phyloP scores from a whole-genome alignment of 2,329 filamentous ascomycete genomes.

The Exophiala aquamarina region DNA sequence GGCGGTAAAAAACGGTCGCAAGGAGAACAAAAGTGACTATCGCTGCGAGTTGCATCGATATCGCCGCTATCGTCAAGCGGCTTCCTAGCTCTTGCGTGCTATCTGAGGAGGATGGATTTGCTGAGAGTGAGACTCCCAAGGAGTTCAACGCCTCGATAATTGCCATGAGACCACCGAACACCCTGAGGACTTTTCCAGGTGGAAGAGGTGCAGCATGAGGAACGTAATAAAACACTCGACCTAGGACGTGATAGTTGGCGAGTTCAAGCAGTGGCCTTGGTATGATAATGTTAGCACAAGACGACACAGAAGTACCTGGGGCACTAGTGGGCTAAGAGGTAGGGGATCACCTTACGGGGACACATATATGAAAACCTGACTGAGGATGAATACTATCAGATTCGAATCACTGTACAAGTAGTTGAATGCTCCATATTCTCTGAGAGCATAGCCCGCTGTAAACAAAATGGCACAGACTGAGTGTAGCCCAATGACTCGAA shows the following conservation, averaged over 20 bases:
- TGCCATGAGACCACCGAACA: slow-evolving; percentile 48
- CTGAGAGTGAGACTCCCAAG: slow-evolving; percentile 49
- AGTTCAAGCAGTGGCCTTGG: slow-evolving; percentile 56
- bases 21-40: slow-evolving; percentile 24
- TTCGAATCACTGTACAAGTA: slow-evolving; percentile 40
- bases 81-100: slow-evolving; percentile 44
- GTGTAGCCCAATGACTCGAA: slow-evolving; percentile 56
- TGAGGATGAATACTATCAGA: slow-evolving; percentile 48
- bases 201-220: slow-evolving; percentile 58
- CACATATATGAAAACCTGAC: slow-evolving; percentile 40
- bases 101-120: slow-evolving; percentile 36
- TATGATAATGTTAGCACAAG: slow-evolving; percentile 9
- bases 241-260: slow-evolving; percentile 63
- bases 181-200: slow-evolving; percentile 47
- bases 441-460: slow-evolving; percentile 55
- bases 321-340: background rate
- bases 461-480: slow-evolving; percentile 57
- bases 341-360: slow-evolving; percentile 32
- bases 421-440: slow-evolving; percentile 54
- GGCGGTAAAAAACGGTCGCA: slow-evolving; percentile 20
- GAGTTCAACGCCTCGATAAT: slow-evolving; percentile 52
- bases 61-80: slow-evolving; percentile 50
- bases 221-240: slow-evolving; percentile 60
- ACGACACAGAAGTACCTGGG: too few relatives aligned
- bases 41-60: slow-evolving; percentile 32